Base-by-base conservation (phyloP, 805 yeast species). In the Saturnispora bothae region DNA sequence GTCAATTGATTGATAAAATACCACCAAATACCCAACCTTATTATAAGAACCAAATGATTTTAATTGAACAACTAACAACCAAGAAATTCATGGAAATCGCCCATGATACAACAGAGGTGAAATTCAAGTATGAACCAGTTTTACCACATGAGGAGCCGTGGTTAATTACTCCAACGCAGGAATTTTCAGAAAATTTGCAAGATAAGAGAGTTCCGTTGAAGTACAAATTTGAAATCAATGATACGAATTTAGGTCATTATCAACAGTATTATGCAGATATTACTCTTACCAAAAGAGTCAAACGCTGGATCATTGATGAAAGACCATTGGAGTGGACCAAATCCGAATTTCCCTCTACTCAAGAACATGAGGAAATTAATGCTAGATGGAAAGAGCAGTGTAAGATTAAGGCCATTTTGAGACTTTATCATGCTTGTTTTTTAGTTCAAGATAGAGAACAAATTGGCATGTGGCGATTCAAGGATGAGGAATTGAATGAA, bases 311-410 rank as follows among this genome's bases (percentile, higher is more conserved):
- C 10, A 32, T 56, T 28, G 54, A 55, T 31, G 55, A 50, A 38
- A 52, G 58, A 2, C 82, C 81, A 2, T 76, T 76, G 0, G 81
- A 81, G 1, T 74, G 67, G 53, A 76, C 72, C 44, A 54, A 73
- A 28, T 60, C 75, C 18, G 82, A 73, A 37, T 75, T 78, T 44
- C 80, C 83, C 0, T 59, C 57, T 4, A 70, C 80, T 0, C 81
- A 73, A 43, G 74, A 76, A 46, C 52, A 59, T 10, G 48, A 37
- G 2, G 56, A 50, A 31, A 73, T 66, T 40, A 63, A 61, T 44
- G 31, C 33, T 15, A 45, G 38, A 19, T 48, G 55, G 12, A 31
- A 40, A 21, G 39, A 44, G 19, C 35, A 66, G 15, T 52, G 65
- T 4, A 48, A 51, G 29, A 52, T 58, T 25, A 66, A 61, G 32